These are phyloP conservation scores for Oryza officinalis DNA, from an alignment of 176 grass and related monocot genomes.

Conservation along the genomic window DNA sequence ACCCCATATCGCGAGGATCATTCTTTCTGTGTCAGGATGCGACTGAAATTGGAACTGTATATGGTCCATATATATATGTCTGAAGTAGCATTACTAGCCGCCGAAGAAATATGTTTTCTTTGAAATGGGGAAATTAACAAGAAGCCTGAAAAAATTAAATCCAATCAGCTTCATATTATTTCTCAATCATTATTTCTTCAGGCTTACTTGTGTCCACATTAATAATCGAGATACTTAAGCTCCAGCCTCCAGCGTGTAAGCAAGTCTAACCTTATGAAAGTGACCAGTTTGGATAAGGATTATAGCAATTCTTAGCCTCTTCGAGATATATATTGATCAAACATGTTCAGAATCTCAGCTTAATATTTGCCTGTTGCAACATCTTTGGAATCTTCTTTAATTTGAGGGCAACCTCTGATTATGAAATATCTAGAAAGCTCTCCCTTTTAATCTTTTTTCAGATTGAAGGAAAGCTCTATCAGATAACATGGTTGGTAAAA, in stretches of 20 bases:
- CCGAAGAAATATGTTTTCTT: background rate
- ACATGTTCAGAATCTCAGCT: background rate
- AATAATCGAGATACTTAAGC: slow-evolving; percentile 13
- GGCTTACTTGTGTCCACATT: background rate
- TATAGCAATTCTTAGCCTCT: slow-evolving; percentile 28
- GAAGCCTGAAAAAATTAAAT: background rate
- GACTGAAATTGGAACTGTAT: background rate
- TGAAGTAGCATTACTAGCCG: background rate
- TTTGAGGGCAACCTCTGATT: background rate
- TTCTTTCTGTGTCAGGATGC: background rate
- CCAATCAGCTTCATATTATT: background rate
- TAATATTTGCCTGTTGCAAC: background rate
- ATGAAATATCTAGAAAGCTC: slow-evolving; percentile 13
- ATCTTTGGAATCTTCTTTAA: slow-evolving; percentile 24
- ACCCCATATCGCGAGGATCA: background rate
- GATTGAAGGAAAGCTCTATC: background rate
- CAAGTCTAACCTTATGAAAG: slow-evolving; percentile 43
- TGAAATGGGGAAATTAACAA: background rate
- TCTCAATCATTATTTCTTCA: background rate
- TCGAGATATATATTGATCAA: slow-evolving; percentile 18
- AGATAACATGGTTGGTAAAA: background rate
- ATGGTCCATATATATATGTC: background rate
- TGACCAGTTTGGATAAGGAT: slow-evolving; percentile 40
- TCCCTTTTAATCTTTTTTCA: background rate
- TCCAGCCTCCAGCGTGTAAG: slow-evolving; percentile 37